Percentiles rank a stretch among this genome's conserved stretches.
Evolutionary conservation across 805 yeast genomes (phyloP).

Genomic region (Kodamaea nitidulidarum): DNA sequence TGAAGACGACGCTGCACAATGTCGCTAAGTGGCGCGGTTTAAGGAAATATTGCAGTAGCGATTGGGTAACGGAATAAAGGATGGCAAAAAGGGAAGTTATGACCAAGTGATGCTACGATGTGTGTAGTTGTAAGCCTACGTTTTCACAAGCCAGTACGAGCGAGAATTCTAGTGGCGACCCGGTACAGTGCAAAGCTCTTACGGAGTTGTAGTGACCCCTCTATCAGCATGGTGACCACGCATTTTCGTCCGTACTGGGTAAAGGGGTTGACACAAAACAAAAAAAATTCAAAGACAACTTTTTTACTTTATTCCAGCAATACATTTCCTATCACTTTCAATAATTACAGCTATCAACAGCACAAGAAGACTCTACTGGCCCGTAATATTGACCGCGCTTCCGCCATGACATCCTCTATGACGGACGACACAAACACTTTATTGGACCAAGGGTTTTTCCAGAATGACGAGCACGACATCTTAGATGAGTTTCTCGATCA

Average conservation of each 20-base stretch:
- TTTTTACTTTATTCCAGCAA: not conserved
- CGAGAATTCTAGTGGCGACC: too few relatives aligned
- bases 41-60: not conserved
- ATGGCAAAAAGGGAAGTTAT: not conserved
- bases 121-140: too few relatives aligned
- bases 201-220: not conserved
- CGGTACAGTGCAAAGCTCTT: too few relatives aligned
- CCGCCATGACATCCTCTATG: conserved; percentile 17
- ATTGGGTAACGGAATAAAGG: not conserved
- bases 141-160: too few relatives aligned
- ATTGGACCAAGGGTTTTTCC: conserved; percentile 21
- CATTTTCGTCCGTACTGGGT: not conserved
- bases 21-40: not conserved
- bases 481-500: conserved; percentile 56
- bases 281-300: not conserved
- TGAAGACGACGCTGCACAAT: not conserved
- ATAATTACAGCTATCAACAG: not conserved
- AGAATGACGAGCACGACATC: conserved; percentile 42
- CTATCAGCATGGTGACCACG: not conserved
- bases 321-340: conserved; percentile 1
- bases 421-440: conserved; percentile 21
- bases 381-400: not conserved
- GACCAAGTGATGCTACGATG: too few relatives aligned
- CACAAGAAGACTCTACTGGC: not conserved
- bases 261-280: not conserved